Evolutionary conservation across 176 grass and related monocot genomes (phyloP).

Genomic region (Oryza longistaminata): DNA sequence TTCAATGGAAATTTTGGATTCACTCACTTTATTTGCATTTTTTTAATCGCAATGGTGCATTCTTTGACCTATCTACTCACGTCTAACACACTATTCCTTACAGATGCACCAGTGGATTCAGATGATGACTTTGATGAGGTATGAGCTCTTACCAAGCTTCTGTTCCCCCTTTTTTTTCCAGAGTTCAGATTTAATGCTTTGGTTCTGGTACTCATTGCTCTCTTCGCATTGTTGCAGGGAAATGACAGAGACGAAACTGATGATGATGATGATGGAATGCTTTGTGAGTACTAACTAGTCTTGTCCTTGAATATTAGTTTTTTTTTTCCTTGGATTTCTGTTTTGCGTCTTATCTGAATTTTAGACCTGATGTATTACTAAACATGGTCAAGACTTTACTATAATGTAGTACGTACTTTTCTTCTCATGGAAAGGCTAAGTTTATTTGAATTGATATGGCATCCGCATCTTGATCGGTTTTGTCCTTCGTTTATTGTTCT

Average conservation of each 20-base stretch:
- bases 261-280: conserved; percentile 65
- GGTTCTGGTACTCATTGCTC: not conserved
- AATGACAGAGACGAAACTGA: conserved; percentile 55
- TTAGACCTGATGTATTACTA: not conserved
- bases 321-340: too few relatives aligned
- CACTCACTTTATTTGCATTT: not conserved
- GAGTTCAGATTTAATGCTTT: not conserved
- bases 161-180: conserved; percentile 6
- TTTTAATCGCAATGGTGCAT: not conserved
- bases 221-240: conserved; percentile 42
- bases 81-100: conserved; percentile 32
- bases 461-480: not conserved
- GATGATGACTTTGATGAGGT: conserved; percentile 69
- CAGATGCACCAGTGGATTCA: conserved; percentile 49
- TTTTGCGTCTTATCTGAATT: not conserved
- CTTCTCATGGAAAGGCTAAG: not conserved
- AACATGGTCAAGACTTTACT: not conserved
- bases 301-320: conserved; percentile 1
- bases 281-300: conserved; percentile 64
- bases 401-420: not conserved
- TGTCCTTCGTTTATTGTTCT: conserved; percentile 8
- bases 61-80: not conserved
- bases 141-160: conserved; percentile 24
- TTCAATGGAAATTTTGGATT: conserved; percentile 15
- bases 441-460: not conserved